Conservation (phyloP, 495 filamentous ascomycete species). For the Rusavskia elegans region DNA sequence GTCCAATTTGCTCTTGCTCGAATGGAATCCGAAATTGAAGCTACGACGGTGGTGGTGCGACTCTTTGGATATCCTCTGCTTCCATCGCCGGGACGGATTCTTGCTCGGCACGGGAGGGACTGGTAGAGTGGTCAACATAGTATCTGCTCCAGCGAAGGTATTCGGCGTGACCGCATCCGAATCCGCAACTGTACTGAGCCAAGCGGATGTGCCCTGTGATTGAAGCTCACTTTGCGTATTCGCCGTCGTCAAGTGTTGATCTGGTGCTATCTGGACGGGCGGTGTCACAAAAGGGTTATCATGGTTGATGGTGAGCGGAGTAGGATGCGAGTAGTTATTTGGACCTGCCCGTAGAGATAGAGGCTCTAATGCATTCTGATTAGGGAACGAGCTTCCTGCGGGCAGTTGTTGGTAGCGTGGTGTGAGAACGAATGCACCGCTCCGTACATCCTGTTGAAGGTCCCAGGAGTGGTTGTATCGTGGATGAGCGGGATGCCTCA, state of each 20-base stretch:
- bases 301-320: constrained; percentile 12
- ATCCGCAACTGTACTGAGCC: too few species aligned
- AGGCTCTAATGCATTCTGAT: constrained; percentile 7
- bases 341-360: not conserved
- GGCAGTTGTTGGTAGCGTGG: constrained; percentile 10
- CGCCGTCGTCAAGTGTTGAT: not conserved
- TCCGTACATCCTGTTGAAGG: constrained; percentile 7
- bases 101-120: too few species aligned
- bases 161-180: too few species aligned
- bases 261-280: not conserved
- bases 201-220: too few species aligned
- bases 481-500: constrained; percentile 6
- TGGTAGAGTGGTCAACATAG: too few species aligned
- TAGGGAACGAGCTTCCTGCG: constrained; percentile 6
- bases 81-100: too few species aligned
- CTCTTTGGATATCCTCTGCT: too few species aligned
- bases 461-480: constrained; percentile 10
- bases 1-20: too few species aligned
- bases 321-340: constrained; percentile 14
- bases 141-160: too few species aligned
- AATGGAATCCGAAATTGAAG: too few species aligned
- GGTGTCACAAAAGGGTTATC: constrained; percentile 16
- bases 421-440: constrained; percentile 5
- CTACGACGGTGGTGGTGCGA: too few species aligned
- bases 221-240: too few species aligned